phyloP scores from a whole-genome alignment of 148 eudicot species.

The Heliosperma pusillum region DNA sequence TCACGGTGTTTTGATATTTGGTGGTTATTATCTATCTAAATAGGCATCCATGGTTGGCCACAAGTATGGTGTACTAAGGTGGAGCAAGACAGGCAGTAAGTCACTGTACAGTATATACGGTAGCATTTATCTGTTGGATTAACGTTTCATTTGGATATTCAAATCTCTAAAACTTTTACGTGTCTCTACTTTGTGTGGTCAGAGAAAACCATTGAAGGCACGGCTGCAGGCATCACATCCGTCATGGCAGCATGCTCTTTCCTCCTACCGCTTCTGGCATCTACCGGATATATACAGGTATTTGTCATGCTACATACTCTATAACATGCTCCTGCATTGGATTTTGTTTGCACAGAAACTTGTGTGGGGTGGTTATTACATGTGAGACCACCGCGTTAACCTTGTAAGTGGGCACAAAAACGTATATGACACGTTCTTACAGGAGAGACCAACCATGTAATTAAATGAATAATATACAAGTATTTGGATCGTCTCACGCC shows the following conservation, averaged over 20 bases:
- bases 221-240: conserved; percentile 96
- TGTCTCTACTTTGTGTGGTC: conserved; percentile 16
- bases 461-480: too few relatives aligned
- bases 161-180: background rate
- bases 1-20: background rate
- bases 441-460: background rate
- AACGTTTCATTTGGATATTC: background rate
- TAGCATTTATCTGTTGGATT: conserved; percentile 6
- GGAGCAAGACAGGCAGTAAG: conserved; percentile 97
- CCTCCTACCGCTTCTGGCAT: conserved; percentile 78
- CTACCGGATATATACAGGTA: conserved; percentile 67
- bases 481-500: background rate
- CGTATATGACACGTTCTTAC: background rate
- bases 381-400: background rate
- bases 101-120: background rate
- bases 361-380: background rate
- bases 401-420: background rate
- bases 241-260: conserved; percentile 80
- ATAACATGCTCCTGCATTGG: background rate
- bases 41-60: conserved; percentile 98
- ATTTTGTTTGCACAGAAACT: background rate
- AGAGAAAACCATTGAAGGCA: conserved; percentile 98
- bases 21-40: conserved; percentile 9
- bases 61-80: conserved; percentile 87
- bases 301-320: background rate